A percentile compares a stretch with the other conserved stretches of the same genome.
phyloP scores from a whole-genome alignment of 176 grass and related monocot species.

The Carex parvula region DNA sequence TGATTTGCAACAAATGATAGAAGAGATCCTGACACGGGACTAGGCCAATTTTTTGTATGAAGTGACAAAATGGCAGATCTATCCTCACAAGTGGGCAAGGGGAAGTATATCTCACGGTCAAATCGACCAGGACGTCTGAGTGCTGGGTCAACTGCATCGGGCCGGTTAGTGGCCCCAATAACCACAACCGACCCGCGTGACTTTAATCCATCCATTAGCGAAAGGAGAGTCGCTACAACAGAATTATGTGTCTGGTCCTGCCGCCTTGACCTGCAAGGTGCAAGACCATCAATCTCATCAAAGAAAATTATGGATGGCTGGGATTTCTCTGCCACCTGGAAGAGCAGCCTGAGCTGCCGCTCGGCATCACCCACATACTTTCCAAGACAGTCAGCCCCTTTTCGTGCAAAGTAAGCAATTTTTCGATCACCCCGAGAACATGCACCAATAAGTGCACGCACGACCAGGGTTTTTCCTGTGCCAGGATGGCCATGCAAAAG shows the following conservation, averaged over 20 bases:
- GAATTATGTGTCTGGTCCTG: conserved; percentile 99
- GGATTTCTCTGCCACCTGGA: conserved; percentile 94
- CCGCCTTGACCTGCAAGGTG: conserved; percentile 71
- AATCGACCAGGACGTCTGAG: conserved; percentile 94
- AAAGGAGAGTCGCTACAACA: conserved; percentile 93
- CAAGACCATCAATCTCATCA: conserved; percentile 98
- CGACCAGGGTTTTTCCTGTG: conserved; percentile 93
- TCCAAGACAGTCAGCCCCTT: conserved; percentile 99
- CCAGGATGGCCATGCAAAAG: conserved; percentile 93
- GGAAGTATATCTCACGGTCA: conserved; percentile 98
- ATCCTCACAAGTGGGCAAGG: conserved; percentile 70
- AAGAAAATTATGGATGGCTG: conserved; percentile 99
- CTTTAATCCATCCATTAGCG: conserved; percentile 96
- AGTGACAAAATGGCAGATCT: conserved; percentile 88
- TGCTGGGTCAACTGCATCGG: conserved; percentile 94
- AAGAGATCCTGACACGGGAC: conserved; percentile 58
- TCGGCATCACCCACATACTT: conserved; percentile 98
- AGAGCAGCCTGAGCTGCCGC: conserved; percentile 92
- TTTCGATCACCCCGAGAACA: conserved; percentile 77
- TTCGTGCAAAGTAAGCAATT: conserved; percentile 97
- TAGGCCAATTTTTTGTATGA: conserved; percentile 90
- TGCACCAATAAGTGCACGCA: conserved; percentile 90
- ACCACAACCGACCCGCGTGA: conserved; percentile 95
- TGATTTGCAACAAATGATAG: conserved; percentile 75
- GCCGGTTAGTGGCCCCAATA: conserved; percentile 91